Conservation (phyloP, 2,329 filamentous ascomycete genomes). For the Colletotrichum phormii region DNA sequence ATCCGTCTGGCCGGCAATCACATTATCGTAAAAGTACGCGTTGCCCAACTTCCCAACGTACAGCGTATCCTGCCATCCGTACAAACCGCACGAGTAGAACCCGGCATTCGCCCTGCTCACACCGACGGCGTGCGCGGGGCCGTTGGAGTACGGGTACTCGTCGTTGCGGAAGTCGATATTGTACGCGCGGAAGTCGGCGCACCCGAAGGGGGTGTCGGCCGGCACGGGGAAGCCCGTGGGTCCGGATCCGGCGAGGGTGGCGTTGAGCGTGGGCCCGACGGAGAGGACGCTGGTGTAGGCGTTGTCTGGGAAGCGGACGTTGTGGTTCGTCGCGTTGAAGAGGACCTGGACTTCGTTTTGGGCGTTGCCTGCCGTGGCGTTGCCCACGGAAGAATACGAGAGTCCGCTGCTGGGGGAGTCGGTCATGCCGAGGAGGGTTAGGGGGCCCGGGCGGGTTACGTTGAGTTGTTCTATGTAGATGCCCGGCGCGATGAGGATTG, state of each 20-base stretch:
- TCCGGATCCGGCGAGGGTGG: conserved; percentile 70
- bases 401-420: conserved; percentile 47
- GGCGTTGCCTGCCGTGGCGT: conserved; percentile 48
- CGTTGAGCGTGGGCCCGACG: conserved; percentile 72
- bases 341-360: conserved; percentile 65
- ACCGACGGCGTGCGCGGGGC: conserved; percentile 70
- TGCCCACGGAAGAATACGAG: conserved; percentile 52
- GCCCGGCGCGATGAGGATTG: conserved; percentile 70
- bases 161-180: conserved; percentile 75
- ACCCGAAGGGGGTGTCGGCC: conserved; percentile 71
- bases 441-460: conserved; percentile 69
- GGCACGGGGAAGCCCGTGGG: conserved; percentile 72
- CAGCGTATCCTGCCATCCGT: conserved; percentile 76
- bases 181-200: conserved; percentile 72
- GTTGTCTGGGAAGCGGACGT: conserved; percentile 63
- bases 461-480: conserved; percentile 75
- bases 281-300: conserved; percentile 71
- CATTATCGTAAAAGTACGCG: conserved; percentile 70
- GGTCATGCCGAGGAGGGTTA: conserved; percentile 72
- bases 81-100: conserved; percentile 75
- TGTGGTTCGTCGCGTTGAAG: conserved; percentile 67
- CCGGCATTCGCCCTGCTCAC: conserved; percentile 73
- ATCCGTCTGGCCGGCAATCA: conserved; percentile 74
- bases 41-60: conserved; percentile 56
- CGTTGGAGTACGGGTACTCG: conserved; percentile 60